Conservation (phyloP, 257 asterid species). For the Pogostemon cablin region DNA sequence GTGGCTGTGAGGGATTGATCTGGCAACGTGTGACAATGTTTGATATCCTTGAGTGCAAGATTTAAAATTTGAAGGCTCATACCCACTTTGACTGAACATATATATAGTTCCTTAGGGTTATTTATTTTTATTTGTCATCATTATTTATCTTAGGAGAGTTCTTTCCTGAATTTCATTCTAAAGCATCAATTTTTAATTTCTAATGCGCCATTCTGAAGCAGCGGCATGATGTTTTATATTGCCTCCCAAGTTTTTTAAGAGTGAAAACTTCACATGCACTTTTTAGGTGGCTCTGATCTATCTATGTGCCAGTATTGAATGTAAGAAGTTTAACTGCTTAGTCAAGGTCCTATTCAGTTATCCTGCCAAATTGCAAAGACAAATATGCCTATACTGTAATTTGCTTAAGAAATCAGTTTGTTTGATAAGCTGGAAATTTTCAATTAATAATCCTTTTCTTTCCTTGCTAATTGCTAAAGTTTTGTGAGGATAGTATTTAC, state of each 20-base stretch:
- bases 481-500: constrained; percentile 1
- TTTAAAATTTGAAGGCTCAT: background rate
- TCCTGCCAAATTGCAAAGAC: constrained; percentile 4
- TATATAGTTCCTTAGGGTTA: background rate
- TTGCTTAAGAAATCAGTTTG: background rate
- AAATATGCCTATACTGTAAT: background rate
- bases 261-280: background rate
- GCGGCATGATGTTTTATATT: constrained; percentile 14
- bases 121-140: background rate
- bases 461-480: background rate
- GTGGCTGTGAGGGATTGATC: background rate
- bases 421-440: background rate
- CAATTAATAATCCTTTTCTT: constrained; percentile 1
- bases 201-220: background rate
- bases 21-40: background rate
- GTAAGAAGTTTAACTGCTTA: constrained; percentile 14
- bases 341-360: background rate
- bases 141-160: background rate
- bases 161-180: background rate
- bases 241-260: constrained; percentile 2
- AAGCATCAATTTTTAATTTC: constrained; percentile 5
- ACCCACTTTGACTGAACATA: constrained; percentile 9
- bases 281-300: background rate
- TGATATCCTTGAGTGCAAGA: background rate
- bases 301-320: background rate